Evolutionary conservation across 2,329 filamentous ascomycete species (phyloP).

Genomic region (Xylaria sp.): DNA sequence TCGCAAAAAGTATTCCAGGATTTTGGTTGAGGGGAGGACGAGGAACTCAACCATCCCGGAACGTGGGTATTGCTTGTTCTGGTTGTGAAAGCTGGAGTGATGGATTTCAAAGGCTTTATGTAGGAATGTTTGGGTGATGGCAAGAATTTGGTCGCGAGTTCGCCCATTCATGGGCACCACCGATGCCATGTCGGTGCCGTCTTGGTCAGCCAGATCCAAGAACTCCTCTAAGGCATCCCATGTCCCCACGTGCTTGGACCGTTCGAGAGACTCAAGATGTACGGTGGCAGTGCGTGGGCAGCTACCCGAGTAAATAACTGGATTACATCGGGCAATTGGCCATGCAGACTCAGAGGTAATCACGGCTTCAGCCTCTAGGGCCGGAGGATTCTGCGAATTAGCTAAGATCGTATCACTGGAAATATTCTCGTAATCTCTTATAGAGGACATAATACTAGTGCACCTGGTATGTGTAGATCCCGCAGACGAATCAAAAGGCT

Average conservation of each 20-base stretch:
- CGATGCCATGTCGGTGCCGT: constrained; percentile 53
- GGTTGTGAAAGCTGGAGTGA: constrained; percentile 59
- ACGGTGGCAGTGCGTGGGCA: constrained; percentile 63
- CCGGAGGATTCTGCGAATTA: constrained; percentile 47
- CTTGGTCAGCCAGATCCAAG: constrained; percentile 53
- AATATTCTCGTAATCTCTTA: constrained; percentile 52
- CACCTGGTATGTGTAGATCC: constrained; percentile 60
- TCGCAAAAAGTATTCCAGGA: constrained; percentile 74
- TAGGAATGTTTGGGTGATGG: constrained; percentile 76
- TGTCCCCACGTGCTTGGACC: constrained; percentile 59
- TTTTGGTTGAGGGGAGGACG: constrained; percentile 72
- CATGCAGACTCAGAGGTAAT: constrained; percentile 62
- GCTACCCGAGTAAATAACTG: constrained; percentile 56
- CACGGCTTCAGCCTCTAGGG: constrained; percentile 60
- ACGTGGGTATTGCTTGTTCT: constrained; percentile 57
- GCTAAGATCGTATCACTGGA: constrained; percentile 48
- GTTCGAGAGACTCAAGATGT: constrained; percentile 63
- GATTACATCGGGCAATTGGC: constrained; percentile 64
- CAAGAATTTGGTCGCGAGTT: constrained; percentile 76
- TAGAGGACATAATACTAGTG: constrained; percentile 59
- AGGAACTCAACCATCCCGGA: constrained; percentile 70
- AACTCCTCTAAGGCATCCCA: constrained; percentile 60
- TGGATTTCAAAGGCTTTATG: constrained; percentile 78
- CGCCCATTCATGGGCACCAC: constrained; percentile 59
- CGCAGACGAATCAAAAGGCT: constrained; percentile 57